phyloP scores from a whole-genome alignment of 306 rosid genomes.

The Hylodesmum podocarpum region DNA sequence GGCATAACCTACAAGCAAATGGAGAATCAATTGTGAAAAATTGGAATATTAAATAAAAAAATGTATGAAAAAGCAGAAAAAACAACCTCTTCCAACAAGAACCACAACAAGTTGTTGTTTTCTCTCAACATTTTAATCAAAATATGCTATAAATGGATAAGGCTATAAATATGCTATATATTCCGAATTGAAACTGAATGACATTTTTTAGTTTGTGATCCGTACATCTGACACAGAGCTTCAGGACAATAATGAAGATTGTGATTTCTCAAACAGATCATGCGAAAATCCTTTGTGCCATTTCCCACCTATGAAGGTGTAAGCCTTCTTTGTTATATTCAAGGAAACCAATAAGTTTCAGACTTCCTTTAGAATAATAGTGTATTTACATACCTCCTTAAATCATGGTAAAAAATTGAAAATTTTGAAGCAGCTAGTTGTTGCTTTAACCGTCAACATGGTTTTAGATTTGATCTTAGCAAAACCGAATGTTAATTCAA shows the following conservation, averaged over 20 bases:
- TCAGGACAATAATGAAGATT: conserved; percentile 42
- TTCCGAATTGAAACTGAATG: conserved; percentile 78
- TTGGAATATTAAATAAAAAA: not conserved
- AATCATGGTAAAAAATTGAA: too few species aligned
- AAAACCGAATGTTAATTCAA: too few species aligned
- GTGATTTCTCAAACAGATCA: conserved; percentile 52
- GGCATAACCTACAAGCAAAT: conserved; percentile 43
- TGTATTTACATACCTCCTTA: too few species aligned
- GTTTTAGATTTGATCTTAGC: too few species aligned
- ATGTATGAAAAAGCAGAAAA: not conserved
- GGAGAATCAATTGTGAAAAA: conserved; percentile 12
- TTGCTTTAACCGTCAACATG: too few species aligned
- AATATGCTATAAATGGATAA: not conserved
- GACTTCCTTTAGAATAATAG: conserved; percentile 72
- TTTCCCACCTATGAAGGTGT: conserved; percentile 67
- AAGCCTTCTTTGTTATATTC: conserved; percentile 74
- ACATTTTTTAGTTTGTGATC: conserved; percentile 77
- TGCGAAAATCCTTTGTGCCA: conserved; percentile 54
- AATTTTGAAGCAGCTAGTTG: too few species aligned
- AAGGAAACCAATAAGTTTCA: conserved; percentile 60
- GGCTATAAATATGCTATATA: not conserved
- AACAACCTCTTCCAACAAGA: not conserved
- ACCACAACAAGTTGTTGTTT: not conserved
- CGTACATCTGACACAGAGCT: conserved; percentile 59
- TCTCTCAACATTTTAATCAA: not conserved